Evolutionary conservation across 306 rosid genomes (phyloP).

Genomic region (Ormosia semicastrata): DNA sequence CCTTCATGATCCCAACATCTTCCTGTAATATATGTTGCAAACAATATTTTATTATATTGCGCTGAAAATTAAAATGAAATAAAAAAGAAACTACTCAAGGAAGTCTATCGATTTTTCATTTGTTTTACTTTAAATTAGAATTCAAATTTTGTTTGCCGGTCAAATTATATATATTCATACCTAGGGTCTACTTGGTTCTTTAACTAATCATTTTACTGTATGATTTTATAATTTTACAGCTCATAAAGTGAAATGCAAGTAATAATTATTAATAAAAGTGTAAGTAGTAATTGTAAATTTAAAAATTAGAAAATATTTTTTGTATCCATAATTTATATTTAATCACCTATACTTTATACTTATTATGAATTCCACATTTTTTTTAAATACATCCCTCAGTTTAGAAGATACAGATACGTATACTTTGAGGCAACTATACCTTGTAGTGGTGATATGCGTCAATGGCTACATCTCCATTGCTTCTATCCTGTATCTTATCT

Average conservation of each 20-base stretch:
- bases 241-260: too few species aligned
- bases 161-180: too few species aligned
- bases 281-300: too few species aligned
- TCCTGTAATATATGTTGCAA: conserved; percentile 31
- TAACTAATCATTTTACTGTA: too few species aligned
- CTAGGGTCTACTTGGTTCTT: background rate
- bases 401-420: background rate
- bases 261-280: too few species aligned
- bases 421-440: conserved; percentile 8
- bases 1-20: conserved; percentile 61
- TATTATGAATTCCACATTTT: too few species aligned
- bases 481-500: conserved; percentile 40
- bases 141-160: background rate
- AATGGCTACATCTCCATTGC: conserved; percentile 42
- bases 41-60: background rate
- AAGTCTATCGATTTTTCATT: background rate
- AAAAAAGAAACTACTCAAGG: background rate
- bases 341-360: too few species aligned
- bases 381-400: background rate
- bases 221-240: too few species aligned
- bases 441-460: conserved; percentile 45
- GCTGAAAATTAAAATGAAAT: background rate
- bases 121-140: background rate
- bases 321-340: too few species aligned
- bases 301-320: too few species aligned